Percentiles rank a stretch among this genome's conserved stretches.
phyloP scores from a whole-genome alignment of 2,329 filamentous ascomycete genomes.

The Fusarium hostae region DNA sequence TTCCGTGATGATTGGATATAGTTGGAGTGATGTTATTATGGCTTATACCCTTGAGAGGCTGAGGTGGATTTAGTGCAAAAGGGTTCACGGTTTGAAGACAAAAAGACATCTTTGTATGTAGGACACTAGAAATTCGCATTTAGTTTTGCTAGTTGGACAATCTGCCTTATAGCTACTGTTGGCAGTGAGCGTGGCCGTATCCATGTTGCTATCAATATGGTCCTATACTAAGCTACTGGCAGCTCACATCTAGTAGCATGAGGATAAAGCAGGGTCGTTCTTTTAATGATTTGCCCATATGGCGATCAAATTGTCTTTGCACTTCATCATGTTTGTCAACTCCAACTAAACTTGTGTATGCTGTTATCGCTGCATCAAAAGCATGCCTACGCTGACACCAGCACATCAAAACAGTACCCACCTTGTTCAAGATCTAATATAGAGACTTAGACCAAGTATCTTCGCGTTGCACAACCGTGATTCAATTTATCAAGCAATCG shows the following conservation, averaged over 20 bases:
- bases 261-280: neutral
- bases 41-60: neutral
- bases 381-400: neutral
- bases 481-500: neutral
- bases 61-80: neutral
- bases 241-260: neutral
- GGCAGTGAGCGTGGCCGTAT: neutral
- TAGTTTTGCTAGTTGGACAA: neutral
- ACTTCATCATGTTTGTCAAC: neutral
- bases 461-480: neutral
- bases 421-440: neutral
- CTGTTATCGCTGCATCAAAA: neutral
- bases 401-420: neutral
- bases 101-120: neutral
- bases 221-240: neutral
- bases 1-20: conserved; percentile 37
- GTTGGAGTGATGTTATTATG: neutral
- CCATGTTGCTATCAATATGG: neutral
- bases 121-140: neutral
- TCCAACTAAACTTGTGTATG: neutral
- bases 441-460: neutral
- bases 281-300: neutral
- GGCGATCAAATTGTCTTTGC: neutral
- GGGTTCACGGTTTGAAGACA: neutral
- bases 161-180: neutral